phyloP scores from a whole-genome alignment of 768 basidiomycete genomes.

The Pseudohyphozyma bogoriensis region DNA sequence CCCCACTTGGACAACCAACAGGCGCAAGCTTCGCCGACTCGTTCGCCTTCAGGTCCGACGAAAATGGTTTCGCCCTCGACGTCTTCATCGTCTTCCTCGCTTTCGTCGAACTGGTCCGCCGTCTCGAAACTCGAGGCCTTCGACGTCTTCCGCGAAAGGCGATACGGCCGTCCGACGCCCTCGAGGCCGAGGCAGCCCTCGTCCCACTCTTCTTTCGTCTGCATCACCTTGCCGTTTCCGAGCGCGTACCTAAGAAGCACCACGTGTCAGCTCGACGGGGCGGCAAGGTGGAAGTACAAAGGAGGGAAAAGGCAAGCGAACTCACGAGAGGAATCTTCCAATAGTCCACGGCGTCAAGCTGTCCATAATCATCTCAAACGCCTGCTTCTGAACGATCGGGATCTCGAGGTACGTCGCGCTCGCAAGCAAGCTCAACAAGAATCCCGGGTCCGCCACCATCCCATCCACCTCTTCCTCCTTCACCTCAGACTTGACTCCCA shows the following conservation, averaged over 20 bases:
- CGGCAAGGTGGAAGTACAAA: too few species aligned
- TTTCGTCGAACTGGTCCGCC: neutral
- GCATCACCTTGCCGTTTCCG: conserved; percentile 58
- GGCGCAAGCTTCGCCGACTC: conserved; percentile 78
- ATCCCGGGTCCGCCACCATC: conserved; percentile 50
- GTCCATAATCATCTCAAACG: conserved; percentile 57
- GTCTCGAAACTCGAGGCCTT: neutral
- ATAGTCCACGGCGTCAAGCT: conserved; percentile 73
- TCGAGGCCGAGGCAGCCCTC: conserved; percentile 32
- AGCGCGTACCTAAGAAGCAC: conserved; percentile 51
- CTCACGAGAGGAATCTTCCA: conserved; percentile 54
- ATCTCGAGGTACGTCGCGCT: conserved; percentile 79
- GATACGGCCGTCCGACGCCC: conserved; percentile 12
- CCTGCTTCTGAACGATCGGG: conserved; percentile 61
- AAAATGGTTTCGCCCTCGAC: neutral
- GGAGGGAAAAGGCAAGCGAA: neutral
- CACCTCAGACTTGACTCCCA: conserved; percentile 46
- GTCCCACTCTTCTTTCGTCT: too few species aligned
- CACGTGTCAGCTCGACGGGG: neutral
- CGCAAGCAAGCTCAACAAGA: conserved; percentile 76
- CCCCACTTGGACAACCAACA: conserved; percentile 87
- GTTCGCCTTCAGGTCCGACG: conserved; percentile 68
- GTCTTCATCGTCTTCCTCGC: neutral
- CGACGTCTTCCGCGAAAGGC: neutral
- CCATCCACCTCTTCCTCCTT: conserved; percentile 32